These are phyloP conservation scores for Rhodamnia rubescens DNA, from an alignment of 345 rosid species.

Conservation along the genomic window DNA sequence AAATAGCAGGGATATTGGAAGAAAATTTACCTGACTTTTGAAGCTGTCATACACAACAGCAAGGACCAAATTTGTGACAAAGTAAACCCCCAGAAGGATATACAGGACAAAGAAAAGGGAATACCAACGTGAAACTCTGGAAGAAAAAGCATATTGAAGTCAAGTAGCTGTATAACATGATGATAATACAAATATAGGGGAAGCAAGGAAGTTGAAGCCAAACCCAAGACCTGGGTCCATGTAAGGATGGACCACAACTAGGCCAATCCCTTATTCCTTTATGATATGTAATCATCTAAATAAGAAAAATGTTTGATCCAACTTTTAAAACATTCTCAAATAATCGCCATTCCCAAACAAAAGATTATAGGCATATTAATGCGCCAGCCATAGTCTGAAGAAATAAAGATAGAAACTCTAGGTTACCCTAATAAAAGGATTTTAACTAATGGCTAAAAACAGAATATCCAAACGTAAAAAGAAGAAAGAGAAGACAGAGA, in stretches of 20 bases:
- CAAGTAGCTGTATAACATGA: neutral
- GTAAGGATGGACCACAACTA: neutral
- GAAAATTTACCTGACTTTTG: constrained; percentile 65
- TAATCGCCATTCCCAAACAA: neutral
- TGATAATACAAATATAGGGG: neutral
- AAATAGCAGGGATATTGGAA: neutral
- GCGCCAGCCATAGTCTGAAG: neutral
- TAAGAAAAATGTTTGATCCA: neutral
- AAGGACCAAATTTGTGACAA: constrained; percentile 93
- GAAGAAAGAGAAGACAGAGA: neutral
- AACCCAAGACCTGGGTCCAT: neutral
- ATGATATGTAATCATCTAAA: neutral
- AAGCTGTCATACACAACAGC: constrained; percentile 97
- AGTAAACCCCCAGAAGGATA: constrained; percentile 85
- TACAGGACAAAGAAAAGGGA: constrained; percentile 68
- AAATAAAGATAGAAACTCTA: neutral
- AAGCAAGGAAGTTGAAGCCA: neutral
- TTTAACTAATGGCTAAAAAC: neutral
- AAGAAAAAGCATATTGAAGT: neutral
- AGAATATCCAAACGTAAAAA: neutral
- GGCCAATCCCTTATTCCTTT: neutral
- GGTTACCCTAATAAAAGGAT: neutral
- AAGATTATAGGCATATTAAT: neutral
- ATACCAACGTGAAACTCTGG: constrained; percentile 88
- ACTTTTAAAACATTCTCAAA: neutral